Conservation (phyloP, 176 grass and related monocot species). For the Miscanthus lutarioriparius region DNA sequence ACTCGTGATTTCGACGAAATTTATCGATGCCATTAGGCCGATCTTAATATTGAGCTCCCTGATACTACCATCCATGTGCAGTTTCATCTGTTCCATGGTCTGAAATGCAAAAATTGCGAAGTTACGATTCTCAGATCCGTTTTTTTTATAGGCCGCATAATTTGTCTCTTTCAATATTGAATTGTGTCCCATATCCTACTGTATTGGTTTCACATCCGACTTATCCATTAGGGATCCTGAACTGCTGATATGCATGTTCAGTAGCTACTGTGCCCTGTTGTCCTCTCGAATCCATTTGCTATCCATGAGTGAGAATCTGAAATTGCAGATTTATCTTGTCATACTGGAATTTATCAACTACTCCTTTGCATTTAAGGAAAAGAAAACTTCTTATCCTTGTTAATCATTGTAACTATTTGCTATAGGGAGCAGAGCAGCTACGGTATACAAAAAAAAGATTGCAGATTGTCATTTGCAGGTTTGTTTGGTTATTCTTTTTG, state of each 20-base stretch:
- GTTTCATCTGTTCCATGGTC: not conserved
- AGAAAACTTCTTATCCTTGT: not conserved
- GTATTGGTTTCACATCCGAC: not conserved
- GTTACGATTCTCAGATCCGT: not conserved
- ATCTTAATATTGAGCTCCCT: not conserved
- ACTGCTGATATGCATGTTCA: not conserved
- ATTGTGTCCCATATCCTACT: not conserved
- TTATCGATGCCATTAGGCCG: not conserved
- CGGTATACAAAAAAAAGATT: slow-evolving; percentile 17
- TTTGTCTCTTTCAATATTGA: not conserved
- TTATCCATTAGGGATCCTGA: not conserved
- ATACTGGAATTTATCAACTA: not conserved
- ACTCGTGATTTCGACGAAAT: not conserved
- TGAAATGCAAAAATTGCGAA: not conserved
- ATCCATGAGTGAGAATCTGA: not conserved
- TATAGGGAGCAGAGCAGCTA: slow-evolving; percentile 18
- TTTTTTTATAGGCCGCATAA: not conserved
- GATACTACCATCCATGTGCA: not conserved
- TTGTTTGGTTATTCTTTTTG: not conserved
- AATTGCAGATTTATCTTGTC: not conserved
- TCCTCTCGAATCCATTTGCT: not conserved
- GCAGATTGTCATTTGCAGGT: slow-evolving; percentile 18
- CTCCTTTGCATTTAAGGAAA: slow-evolving; percentile 3
- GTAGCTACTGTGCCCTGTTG: not conserved
- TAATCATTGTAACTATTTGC: not conserved